Conservation (phyloP, 2,329 filamentous ascomycete species). For the Clathrospora elynae region DNA sequence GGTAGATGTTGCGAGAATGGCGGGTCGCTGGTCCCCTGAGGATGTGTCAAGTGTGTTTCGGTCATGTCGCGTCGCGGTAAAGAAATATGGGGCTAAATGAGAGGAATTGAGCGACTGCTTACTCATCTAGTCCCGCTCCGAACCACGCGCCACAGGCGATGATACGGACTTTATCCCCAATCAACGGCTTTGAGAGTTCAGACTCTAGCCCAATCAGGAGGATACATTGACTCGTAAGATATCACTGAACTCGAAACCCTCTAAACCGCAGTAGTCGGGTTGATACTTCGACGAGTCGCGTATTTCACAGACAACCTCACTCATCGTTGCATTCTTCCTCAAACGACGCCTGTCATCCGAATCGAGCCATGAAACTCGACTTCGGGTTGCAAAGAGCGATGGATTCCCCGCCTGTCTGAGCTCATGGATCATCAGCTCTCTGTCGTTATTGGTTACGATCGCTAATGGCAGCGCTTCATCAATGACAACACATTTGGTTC, state of each 20-base stretch:
- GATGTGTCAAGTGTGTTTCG: constrained; percentile 36
- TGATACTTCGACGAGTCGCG: constrained; percentile 22
- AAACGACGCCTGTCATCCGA: constrained; percentile 30
- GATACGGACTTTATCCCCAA: constrained; percentile 14
- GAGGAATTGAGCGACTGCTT: constrained; percentile 10
- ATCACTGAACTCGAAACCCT: not conserved
- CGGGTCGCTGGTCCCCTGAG: constrained; percentile 26
- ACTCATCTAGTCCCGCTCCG: constrained; percentile 16
- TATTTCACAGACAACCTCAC: constrained; percentile 16
- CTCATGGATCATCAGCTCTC: constrained; percentile 27
- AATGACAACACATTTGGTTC: constrained; percentile 33
- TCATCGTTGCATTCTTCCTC: constrained; percentile 24
- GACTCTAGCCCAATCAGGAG: constrained; percentile 6
- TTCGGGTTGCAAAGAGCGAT: constrained; percentile 33
- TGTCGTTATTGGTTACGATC: constrained; percentile 18
- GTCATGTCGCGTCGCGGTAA: constrained; percentile 27
- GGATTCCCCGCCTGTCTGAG: constrained; percentile 14
- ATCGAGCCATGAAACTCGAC: constrained; percentile 35
- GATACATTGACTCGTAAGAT: constrained; percentile 7
- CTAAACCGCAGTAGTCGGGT: constrained; percentile 15
- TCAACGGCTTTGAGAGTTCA: constrained; percentile 7
- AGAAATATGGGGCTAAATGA: constrained; percentile 16
- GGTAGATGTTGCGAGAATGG: constrained; percentile 27
- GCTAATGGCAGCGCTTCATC: constrained; percentile 19
- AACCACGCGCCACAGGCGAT: constrained; percentile 15